These are phyloP conservation scores for Lichina pygmaea DNA, from an alignment of 495 filamentous ascomycete species.

Conservation along the genomic window DNA sequence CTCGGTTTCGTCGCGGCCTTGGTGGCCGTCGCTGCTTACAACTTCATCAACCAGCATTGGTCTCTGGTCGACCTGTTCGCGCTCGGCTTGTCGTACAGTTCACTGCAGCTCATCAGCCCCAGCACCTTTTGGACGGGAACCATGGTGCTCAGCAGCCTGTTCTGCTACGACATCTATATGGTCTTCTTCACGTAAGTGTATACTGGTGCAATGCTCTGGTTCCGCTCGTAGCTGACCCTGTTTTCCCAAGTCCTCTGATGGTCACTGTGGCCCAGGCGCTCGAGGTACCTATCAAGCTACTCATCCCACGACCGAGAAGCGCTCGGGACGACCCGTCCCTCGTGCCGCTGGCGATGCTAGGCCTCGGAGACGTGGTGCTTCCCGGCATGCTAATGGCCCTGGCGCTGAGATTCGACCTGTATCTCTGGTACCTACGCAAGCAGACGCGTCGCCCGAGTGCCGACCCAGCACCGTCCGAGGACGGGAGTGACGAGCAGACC, in stretches of 20 bases:
- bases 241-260: constrained; percentile 40
- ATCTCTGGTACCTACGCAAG: constrained; percentile 45
- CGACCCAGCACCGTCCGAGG: constrained; percentile 2
- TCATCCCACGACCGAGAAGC: constrained; percentile 42
- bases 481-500: constrained; percentile 3
- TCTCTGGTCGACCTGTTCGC: constrained; percentile 70
- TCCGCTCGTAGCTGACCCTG: not conserved
- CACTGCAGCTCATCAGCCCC: constrained; percentile 65
- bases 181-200: constrained; percentile 65
- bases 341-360: constrained; percentile 49
- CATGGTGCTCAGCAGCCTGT: constrained; percentile 48
- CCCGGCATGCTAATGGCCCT: constrained; percentile 78
- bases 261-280: constrained; percentile 76
- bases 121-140: constrained; percentile 69
- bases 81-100: constrained; percentile 59
- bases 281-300: constrained; percentile 80
- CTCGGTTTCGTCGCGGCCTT: constrained; percentile 32
- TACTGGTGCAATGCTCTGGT: not conserved
- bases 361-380: constrained; percentile 81
- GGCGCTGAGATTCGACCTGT: constrained; percentile 75
- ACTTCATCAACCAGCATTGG: constrained; percentile 44
- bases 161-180: constrained; percentile 90
- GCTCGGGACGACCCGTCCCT: constrained; percentile 14
- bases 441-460: constrained; percentile 9
- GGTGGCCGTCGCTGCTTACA: constrained; percentile 34